These are phyloP conservation scores for Leccinum disarticulatum DNA, from an alignment of 768 basidiomycete genomes.

Conservation along the genomic window DNA sequence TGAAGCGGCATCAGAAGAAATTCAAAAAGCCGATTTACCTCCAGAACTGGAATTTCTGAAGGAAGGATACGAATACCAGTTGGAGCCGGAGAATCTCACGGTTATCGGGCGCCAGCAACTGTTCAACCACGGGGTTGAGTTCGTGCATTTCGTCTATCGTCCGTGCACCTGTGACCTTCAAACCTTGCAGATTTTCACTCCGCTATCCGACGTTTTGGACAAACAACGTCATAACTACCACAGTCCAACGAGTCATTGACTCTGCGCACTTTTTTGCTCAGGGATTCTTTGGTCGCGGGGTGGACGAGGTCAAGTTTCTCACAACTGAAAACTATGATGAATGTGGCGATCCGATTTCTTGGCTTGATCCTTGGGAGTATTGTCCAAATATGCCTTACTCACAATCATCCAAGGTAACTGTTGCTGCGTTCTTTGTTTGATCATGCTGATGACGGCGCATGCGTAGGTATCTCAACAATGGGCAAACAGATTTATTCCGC, in stretches of 20 bases:
- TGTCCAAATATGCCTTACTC: conserved; percentile 24
- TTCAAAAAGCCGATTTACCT: conserved; percentile 33
- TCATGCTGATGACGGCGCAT: neutral
- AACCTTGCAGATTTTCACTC: conserved; percentile 17
- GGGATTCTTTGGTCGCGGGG: conserved; percentile 38
- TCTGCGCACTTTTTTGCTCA: conserved; percentile 41
- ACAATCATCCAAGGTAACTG: neutral
- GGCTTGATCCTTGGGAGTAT: conserved; percentile 40
- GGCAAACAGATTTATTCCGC: conserved; percentile 37
- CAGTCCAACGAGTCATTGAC: conserved; percentile 33
- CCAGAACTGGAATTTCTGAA: conserved; percentile 36
- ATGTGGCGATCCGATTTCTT: conserved; percentile 31
- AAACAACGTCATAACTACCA: conserved; percentile 13
- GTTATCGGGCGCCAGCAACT: conserved; percentile 36
- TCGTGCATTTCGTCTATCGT: conserved; percentile 6
- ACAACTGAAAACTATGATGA: conserved; percentile 33
- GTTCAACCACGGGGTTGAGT: conserved; percentile 43
- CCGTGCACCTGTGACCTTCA: neutral
- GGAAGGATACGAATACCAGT: conserved; percentile 33
- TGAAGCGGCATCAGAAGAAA: conserved; percentile 16
- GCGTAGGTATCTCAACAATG: conserved; percentile 23
- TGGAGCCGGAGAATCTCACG: conserved; percentile 38
- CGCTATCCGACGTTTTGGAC: conserved; percentile 22
- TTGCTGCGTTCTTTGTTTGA: neutral
- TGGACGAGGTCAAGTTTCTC: conserved; percentile 24